Evolutionary conservation across 257 asterid genomes (phyloP).

Genomic region (Nicotiana knightiana): DNA sequence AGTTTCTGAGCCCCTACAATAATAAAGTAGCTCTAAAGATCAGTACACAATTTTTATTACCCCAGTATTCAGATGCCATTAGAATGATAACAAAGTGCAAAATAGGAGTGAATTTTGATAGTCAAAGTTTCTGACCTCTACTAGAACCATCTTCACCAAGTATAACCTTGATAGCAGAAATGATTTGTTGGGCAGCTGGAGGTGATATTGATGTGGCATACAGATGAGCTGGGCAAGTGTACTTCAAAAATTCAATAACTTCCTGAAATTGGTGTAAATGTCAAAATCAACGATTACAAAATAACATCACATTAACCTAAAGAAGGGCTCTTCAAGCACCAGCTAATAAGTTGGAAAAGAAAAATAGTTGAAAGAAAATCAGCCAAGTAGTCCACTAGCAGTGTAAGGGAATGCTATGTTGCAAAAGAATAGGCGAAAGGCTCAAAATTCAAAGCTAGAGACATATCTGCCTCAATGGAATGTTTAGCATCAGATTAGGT

Average conservation of each 20-base stretch:
- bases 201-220: constrained; percentile 97
- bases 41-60: neutral
- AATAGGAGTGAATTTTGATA: neutral
- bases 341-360: neutral
- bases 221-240: constrained; percentile 90
- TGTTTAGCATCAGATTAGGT: constrained; percentile 1
- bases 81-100: neutral
- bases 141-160: constrained; percentile 98
- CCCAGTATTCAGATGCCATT: neutral
- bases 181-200: constrained; percentile 93
- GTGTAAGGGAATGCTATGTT: neutral
- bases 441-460: neutral
- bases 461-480: neutral
- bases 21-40: constrained; percentile 12
- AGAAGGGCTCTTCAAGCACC: neutral
- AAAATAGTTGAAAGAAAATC: neutral
- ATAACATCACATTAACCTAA: neutral
- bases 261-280: constrained; percentile 42
- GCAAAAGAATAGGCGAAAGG: neutral
- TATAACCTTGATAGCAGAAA: constrained; percentile 80
- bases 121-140: constrained; percentile 52
- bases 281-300: neutral
- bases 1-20: constrained; percentile 83
- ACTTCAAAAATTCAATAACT: constrained; percentile 76
- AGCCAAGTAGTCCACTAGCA: neutral